Base-by-base conservation (phyloP, 169 alveolate genomes). In the Neospora caninum region DNA sequence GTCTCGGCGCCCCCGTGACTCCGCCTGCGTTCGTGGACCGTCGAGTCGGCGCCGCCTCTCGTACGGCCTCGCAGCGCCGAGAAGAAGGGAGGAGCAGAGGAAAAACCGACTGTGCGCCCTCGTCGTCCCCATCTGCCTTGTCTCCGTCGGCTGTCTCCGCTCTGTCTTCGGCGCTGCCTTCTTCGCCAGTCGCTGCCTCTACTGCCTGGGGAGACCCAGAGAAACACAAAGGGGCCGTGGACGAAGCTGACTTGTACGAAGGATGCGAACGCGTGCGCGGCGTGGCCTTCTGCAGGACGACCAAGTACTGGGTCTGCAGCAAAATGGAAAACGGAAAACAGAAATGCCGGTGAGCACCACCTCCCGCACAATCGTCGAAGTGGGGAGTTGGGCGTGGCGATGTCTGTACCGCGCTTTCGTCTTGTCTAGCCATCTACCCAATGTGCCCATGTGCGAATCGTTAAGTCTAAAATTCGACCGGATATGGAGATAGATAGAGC, bases 251-350 rank as follows among this genome's bases (percentile, higher is more conserved):
- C 45, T 38, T 38, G 45, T 78, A 78, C n/a, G 86, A n/a, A 16
- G 86, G 45, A 4, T 9, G 43, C 6, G 93, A 89, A n/a, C 38
- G 82, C 39, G 88, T 89, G 34, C 41, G 88, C 4, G 93, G 93
- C 20, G 93, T 89, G 34, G 93, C 93, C 36, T 89, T 89, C 78
- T 89, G 93, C 93, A 29, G 82, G 18, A 69, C 82, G 43, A 89
- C 42, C 53, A 10, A 42, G 39, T 89, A 89, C 73, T 89, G 93
- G 93, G 69, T 89, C 27, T 89, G 93, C 88, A 89, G 87, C 64
- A 78, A 41, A 16, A 70, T 89, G 88, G 93, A 89, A 43, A 43
- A 42, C 45, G 93, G 93, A 41, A 89, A 89, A 34, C 93, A 89
- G 34, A 78, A 43, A 54, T 89, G 93, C 93, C 36, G 73, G 93